A percentile compares a stretch with the other conserved stretches of the same genome.
phyloP scores from a whole-genome alignment of 192 early-diverging fungal species.

The Piromyces finnis region DNA sequence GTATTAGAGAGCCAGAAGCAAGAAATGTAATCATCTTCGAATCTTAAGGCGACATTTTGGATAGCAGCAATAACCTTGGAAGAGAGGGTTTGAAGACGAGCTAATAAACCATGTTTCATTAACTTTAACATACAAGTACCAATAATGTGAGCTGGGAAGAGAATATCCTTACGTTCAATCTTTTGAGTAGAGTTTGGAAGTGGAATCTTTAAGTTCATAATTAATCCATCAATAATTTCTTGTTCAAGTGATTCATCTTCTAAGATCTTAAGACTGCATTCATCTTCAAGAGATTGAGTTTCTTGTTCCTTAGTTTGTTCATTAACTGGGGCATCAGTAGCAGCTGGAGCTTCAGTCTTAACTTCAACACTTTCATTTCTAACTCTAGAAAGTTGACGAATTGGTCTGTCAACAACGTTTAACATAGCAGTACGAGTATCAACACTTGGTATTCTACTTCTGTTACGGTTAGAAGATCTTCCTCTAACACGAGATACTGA shows the following conservation, averaged over 20 bases:
- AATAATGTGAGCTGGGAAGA: constrained; percentile 90
- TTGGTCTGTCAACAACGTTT: not conserved
- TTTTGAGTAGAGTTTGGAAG: constrained; percentile 58
- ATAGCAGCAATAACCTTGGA: constrained; percentile 64
- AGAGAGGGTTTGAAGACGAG: constrained; percentile 39
- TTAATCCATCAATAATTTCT: constrained; percentile 80
- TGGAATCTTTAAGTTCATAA: constrained; percentile 78
- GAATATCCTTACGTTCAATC: constrained; percentile 65
- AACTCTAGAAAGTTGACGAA: not conserved
- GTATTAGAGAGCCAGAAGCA: constrained; percentile 97
- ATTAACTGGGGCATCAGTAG: not conserved
- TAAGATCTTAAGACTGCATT: constrained; percentile 7
- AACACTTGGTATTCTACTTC: not conserved
- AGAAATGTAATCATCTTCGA: constrained; percentile 66
- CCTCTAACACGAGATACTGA: not conserved
- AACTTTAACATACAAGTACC: constrained; percentile 53
- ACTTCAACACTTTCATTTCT: not conserved
- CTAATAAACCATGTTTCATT: constrained; percentile 57
- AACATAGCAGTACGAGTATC: not conserved
- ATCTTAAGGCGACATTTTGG: constrained; percentile 34
- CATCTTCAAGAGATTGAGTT: not conserved
- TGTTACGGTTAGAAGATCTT: not conserved
- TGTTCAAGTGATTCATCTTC: constrained; percentile 21
- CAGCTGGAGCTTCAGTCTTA: not conserved
- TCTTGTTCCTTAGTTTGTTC: not conserved